A percentile compares a stretch with the other conserved stretches of the same genome.
Conservation (phyloP, 768 basidiomycete species). For the Naganishia kalamii region DNA sequence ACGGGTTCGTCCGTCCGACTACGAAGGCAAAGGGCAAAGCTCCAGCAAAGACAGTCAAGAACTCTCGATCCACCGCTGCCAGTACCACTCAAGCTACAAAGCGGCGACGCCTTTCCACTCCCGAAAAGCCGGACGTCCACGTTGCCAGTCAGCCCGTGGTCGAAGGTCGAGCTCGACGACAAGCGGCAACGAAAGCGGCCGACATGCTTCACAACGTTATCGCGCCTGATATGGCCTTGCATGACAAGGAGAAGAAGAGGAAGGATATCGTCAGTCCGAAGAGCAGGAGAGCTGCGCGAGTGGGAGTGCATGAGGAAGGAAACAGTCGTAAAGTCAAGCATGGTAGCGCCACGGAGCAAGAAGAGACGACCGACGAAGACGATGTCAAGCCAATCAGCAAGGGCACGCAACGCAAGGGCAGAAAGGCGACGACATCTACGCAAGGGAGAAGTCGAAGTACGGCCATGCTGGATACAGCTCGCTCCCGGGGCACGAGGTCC, state of each 20-base stretch:
- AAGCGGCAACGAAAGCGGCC: slow-evolving; percentile 56
- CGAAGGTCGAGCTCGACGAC: slow-evolving; percentile 44
- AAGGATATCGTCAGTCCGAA: slow-evolving; percentile 24
- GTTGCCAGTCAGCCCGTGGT: background rate
- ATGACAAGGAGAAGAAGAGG: slow-evolving; percentile 60
- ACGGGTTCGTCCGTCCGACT: background rate
- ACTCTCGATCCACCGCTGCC: background rate
- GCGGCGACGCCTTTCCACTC: slow-evolving; percentile 8
- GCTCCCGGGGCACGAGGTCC: background rate
- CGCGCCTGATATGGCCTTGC: slow-evolving; percentile 71
- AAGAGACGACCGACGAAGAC: background rate
- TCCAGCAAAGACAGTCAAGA: background rate
- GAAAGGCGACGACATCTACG: background rate
- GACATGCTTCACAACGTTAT: slow-evolving; percentile 51
- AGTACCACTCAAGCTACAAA: background rate
- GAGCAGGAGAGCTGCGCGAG: slow-evolving; percentile 14
- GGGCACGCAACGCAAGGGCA: slow-evolving; percentile 1
- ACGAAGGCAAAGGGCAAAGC: background rate
- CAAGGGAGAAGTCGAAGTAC: slow-evolving; percentile 6
- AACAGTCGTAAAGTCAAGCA: background rate
- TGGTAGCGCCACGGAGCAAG: too few relatives aligned
- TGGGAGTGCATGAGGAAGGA: background rate
- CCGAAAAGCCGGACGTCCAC: background rate
- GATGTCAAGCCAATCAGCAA: slow-evolving; percentile 15
- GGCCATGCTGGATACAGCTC: background rate